A percentile compares a stretch with the other conserved stretches of the same genome.
phyloP scores from a whole-genome alignment of 345 rosid genomes.

The Mercurialis annua region DNA sequence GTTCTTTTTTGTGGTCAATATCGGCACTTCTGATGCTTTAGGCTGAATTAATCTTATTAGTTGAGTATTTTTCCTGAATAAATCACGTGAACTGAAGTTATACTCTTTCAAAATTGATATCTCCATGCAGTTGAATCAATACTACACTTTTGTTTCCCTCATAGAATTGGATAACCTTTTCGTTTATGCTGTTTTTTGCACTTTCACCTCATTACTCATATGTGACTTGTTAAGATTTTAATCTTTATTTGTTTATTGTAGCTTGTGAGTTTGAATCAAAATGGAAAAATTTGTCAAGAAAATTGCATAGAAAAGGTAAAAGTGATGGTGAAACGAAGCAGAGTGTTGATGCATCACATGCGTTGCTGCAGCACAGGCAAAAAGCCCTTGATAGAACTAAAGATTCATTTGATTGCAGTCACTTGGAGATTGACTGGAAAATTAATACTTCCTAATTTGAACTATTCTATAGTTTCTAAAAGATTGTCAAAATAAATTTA shows the following conservation, averaged over 20 bases:
- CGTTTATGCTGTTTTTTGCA: not conserved
- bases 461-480: not conserved
- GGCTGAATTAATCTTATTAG: too few species aligned
- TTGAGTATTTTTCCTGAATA: too few species aligned
- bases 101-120: too few species aligned
- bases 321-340: slow-evolving; percentile 15
- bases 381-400: slow-evolving; percentile 36
- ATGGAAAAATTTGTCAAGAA: slow-evolving; percentile 50
- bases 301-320: slow-evolving; percentile 37
- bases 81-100: too few species aligned
- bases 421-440: slow-evolving; percentile 47
- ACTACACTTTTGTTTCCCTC: not conserved
- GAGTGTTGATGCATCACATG: slow-evolving; percentile 25
- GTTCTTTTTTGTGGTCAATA: too few species aligned
- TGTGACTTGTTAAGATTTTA: not conserved
- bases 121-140: too few species aligned
- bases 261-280: slow-evolving; percentile 50
- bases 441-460: slow-evolving; percentile 22
- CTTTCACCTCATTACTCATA: not conserved
- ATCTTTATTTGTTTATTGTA: slow-evolving; percentile 4
- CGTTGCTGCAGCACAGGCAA: slow-evolving; percentile 47
- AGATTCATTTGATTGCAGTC: slow-evolving; percentile 35
- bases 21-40: too few species aligned
- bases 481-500: not conserved
- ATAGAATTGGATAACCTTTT: not conserved